Evolutionary conservation across 495 filamentous ascomycete genomes (phyloP).

Genomic region (Margaritispora aquatica): DNA sequence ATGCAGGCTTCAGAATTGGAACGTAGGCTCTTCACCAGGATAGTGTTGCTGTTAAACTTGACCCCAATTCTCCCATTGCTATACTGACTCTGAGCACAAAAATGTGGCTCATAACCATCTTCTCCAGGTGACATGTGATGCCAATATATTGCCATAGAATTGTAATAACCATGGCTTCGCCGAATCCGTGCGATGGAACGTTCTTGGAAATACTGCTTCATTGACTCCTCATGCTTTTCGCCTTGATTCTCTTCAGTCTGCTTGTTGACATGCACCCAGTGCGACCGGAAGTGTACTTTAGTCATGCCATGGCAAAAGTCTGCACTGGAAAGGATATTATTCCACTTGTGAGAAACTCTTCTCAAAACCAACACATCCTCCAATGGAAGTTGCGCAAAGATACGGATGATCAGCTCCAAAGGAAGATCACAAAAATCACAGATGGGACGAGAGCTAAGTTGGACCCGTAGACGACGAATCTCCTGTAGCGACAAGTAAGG

Average conservation of each 20-base stretch:
- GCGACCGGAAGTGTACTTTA: constrained; percentile 10
- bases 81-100: constrained; percentile 1
- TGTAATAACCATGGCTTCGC: constrained; percentile 10
- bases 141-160: constrained; percentile 4
- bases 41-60: neutral
- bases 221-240: neutral
- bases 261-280: constrained; percentile 1
- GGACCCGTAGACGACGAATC: constrained; percentile 10
- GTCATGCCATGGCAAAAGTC: constrained; percentile 9
- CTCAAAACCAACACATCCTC: constrained; percentile 15
- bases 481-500: constrained; percentile 4
- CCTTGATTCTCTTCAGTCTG: neutral
- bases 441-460: constrained; percentile 7
- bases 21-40: constrained; percentile 7
- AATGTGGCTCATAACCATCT: neutral
- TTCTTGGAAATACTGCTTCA: constrained; percentile 7
- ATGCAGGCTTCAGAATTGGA: neutral
- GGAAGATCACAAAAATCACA: constrained; percentile 15
- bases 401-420: constrained; percentile 11
- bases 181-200: constrained; percentile 4
- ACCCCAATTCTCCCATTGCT: constrained; percentile 16
- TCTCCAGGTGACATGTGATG: neutral
- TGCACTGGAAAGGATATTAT: constrained; percentile 5
- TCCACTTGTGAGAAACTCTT: constrained; percentile 14
- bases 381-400: constrained; percentile 7